A percentile compares a stretch with the other conserved stretches of the same genome.
These are phyloP conservation scores for Nicotiana attenuata DNA, from an alignment of 257 asterid species.

Conservation along the genomic window DNA sequence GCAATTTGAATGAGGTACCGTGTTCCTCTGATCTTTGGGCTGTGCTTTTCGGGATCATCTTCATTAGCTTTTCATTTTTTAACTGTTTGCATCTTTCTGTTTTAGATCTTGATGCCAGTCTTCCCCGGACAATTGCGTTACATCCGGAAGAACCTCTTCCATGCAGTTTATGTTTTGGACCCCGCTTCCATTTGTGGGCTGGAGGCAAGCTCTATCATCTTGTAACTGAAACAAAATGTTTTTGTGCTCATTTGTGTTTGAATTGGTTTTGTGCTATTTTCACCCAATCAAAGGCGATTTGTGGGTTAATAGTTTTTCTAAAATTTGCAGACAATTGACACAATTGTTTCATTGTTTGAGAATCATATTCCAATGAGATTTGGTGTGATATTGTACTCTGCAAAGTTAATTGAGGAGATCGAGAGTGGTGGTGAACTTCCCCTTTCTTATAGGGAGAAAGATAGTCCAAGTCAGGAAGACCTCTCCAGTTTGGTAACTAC, in stretches of 20 bases:
- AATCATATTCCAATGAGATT: constrained; percentile 85
- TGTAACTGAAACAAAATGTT: neutral
- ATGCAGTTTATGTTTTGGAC: constrained; percentile 86
- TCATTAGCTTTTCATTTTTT: constrained; percentile 13
- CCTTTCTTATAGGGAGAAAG: constrained; percentile 40
- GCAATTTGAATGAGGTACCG: constrained; percentile 82
- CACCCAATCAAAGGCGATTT: neutral
- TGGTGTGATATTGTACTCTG: constrained; percentile 87
- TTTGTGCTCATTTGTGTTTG: constrained; percentile 22
- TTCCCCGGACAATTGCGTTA: constrained; percentile 98
- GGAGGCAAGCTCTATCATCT: constrained; percentile 54
- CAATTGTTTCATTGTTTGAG: constrained; percentile 72
- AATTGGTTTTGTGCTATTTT: constrained; percentile 7
- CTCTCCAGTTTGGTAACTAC: constrained; percentile 78
- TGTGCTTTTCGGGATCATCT: neutral
- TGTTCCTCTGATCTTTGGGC: constrained; percentile 7
- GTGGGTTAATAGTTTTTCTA: constrained; percentile 5
- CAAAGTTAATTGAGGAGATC: constrained; percentile 53
- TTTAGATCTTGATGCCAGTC: constrained; percentile 94
- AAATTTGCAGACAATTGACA: constrained; percentile 66
- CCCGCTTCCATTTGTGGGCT: constrained; percentile 87
- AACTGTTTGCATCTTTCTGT: constrained; percentile 9
- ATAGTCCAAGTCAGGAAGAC: constrained; percentile 36
- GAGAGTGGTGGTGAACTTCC: constrained; percentile 71
- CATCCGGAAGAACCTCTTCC: constrained; percentile 92